A percentile compares a stretch with the other conserved stretches of the same genome.
phyloP scores from a whole-genome alignment of 179 eudicot species.

The Silene coronaria region DNA sequence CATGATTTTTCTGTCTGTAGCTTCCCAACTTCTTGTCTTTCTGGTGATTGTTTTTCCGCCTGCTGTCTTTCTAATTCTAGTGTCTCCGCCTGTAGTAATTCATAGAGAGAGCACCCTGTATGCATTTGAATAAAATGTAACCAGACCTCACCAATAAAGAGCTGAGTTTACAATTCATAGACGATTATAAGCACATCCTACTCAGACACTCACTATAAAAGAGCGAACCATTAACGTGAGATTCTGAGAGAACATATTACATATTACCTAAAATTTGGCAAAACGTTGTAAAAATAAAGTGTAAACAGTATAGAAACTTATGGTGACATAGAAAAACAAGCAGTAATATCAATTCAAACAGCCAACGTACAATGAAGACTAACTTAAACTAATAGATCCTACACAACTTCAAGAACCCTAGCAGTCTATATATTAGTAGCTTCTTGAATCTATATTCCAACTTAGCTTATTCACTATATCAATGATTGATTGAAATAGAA shows the following conservation, averaged over 20 bases:
- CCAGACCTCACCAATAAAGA: neutral
- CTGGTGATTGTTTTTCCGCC: slow-evolving; percentile 7
- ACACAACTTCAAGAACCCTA: too few relatives aligned
- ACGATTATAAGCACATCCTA: neutral
- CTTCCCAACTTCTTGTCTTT: slow-evolving; percentile 13
- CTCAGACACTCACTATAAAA: neutral
- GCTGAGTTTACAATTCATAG: neutral
- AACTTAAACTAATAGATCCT: neutral
- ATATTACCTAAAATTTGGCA: neutral
- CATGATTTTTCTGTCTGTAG: slow-evolving; percentile 18
- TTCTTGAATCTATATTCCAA: neutral
- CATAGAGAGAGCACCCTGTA: slow-evolving; percentile 42
- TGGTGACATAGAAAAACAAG: neutral
- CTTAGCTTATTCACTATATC: neutral
- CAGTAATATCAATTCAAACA: neutral
- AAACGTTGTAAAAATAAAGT: too few relatives aligned
- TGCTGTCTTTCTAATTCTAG: slow-evolving; percentile 12
- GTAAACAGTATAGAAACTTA: neutral
- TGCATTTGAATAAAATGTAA: slow-evolving; percentile 8
- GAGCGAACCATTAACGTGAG: neutral
- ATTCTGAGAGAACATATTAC: neutral
- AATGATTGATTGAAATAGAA: neutral
- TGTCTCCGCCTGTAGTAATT: slow-evolving; percentile 35
- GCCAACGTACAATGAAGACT: neutral
- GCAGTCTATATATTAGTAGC: neutral